Evolutionary conservation across 441 rosid genomes (phyloP).

Genomic region (Gossypium davidsonii): DNA sequence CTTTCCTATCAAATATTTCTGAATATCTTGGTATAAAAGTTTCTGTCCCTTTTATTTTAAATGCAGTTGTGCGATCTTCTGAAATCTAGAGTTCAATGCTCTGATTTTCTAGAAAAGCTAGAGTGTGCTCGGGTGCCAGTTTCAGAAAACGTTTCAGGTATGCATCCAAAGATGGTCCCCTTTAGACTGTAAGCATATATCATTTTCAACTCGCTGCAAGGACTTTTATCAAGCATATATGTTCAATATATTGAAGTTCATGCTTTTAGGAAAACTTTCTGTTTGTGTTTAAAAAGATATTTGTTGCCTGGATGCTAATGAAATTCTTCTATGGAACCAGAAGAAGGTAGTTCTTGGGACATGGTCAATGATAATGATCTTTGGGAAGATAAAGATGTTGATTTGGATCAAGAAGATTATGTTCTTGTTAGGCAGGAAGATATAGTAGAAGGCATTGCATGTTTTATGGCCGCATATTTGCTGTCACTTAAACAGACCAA

Average conservation of each 20-base stretch:
- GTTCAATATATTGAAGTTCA: slow-evolving; percentile 4
- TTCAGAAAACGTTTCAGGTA: slow-evolving; percentile 53
- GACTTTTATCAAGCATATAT: not conserved
- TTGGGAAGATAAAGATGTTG: slow-evolving; percentile 50
- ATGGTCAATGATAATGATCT: slow-evolving; percentile 68
- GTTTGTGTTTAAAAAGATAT: not conserved
- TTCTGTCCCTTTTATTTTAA: not conserved
- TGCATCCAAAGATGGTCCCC: slow-evolving; percentile 8
- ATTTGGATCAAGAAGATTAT: slow-evolving; percentile 62
- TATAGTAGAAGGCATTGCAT: slow-evolving; percentile 87
- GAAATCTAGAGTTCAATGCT: slow-evolving; percentile 72
- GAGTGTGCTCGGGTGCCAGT: slow-evolving; percentile 54
- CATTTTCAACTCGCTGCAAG: not conserved
- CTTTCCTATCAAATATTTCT: not conserved
- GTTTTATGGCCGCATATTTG: slow-evolving; percentile 89
- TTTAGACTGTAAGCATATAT: slow-evolving; percentile 7
- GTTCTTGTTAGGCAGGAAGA: slow-evolving; percentile 91
- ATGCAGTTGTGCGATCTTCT: slow-evolving; percentile 77
- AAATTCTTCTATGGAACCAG: slow-evolving; percentile 33
- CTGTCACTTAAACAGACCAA: slow-evolving; percentile 79
- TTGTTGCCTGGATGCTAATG: slow-evolving; percentile 2
- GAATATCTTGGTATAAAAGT: not conserved
- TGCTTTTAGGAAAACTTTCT: not conserved
- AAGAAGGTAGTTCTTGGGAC: slow-evolving; percentile 85
- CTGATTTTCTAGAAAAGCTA: slow-evolving; percentile 65